Conservation (phyloP, 148 eudicot genomes). For the Rhododendron mucronatum region DNA sequence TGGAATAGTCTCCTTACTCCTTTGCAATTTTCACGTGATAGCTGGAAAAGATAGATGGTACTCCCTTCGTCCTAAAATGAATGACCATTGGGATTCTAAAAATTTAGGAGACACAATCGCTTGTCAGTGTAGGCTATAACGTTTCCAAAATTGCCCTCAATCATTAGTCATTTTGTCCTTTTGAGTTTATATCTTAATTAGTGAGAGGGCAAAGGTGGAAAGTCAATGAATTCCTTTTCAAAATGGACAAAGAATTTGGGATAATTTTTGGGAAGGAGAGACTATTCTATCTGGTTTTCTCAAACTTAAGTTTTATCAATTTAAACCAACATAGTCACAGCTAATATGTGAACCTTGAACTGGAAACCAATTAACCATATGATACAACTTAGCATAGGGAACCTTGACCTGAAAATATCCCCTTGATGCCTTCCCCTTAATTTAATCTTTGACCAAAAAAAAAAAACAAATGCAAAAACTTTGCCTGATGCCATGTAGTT, state of each 20-base stretch:
- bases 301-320: background rate
- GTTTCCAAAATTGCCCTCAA: background rate
- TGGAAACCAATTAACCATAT: background rate
- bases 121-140: background rate
- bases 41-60: background rate
- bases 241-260: background rate
- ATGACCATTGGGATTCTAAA: background rate
- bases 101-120: background rate
- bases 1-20: background rate
- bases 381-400: background rate
- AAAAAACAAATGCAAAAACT: background rate
- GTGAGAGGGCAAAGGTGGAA: background rate
- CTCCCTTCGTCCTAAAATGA: background rate
- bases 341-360: constrained; percentile 3
- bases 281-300: background rate
- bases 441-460: background rate
- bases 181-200: background rate
- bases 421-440: background rate
- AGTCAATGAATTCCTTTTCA: background rate
- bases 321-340: background rate
- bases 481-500: background rate
- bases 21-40: background rate
- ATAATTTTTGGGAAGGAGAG: background rate
- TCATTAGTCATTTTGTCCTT: background rate
- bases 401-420: background rate